Conservation (phyloP, 2,329 filamentous ascomycete genomes). For the Penicillium sp. region DNA sequence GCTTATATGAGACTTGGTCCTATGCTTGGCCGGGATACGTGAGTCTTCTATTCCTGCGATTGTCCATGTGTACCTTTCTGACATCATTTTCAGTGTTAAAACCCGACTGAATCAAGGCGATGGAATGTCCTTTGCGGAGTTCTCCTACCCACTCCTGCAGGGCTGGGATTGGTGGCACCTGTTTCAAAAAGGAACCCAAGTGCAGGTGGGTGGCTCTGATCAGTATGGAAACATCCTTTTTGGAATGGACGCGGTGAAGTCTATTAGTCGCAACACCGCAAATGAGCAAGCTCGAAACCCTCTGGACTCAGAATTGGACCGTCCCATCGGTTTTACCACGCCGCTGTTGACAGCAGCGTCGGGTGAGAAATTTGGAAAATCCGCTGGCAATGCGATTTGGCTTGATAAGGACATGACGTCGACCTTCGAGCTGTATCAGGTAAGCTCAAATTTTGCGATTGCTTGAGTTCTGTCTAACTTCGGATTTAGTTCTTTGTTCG, state of each 20-base stretch:
- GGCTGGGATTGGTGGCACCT: constrained; percentile 96
- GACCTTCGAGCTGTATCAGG: constrained; percentile 80
- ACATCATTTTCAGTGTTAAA: constrained; percentile 62
- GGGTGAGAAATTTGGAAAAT: constrained; percentile 93
- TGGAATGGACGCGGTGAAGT: constrained; percentile 81
- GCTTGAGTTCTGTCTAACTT: constrained; percentile 16
- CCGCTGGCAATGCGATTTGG: constrained; percentile 91
- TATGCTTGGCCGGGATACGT: constrained; percentile 88
- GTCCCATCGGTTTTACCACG: constrained; percentile 82
- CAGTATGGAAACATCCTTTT: constrained; percentile 96
- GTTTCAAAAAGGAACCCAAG: constrained; percentile 69
- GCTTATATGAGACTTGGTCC: constrained; percentile 74
- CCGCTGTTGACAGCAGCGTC: constrained; percentile 83
- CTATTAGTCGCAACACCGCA: constrained; percentile 57
- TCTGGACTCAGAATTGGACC: constrained; percentile 38
- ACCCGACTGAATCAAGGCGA: constrained; percentile 79
- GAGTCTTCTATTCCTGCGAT: constrained; percentile 43
- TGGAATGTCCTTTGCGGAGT: constrained; percentile 93
- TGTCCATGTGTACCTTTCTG: neutral
- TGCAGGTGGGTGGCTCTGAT: constrained; percentile 93
- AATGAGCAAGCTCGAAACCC: constrained; percentile 39
- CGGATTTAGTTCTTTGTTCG: constrained; percentile 73
- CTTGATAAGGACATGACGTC: constrained; percentile 78
- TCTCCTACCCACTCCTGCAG: constrained; percentile 89
- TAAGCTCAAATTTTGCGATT: constrained; percentile 29